These are phyloP conservation scores for Pythium inflatum DNA, from an alignment of 352 stramenopile species.

Conservation along the genomic window DNA sequence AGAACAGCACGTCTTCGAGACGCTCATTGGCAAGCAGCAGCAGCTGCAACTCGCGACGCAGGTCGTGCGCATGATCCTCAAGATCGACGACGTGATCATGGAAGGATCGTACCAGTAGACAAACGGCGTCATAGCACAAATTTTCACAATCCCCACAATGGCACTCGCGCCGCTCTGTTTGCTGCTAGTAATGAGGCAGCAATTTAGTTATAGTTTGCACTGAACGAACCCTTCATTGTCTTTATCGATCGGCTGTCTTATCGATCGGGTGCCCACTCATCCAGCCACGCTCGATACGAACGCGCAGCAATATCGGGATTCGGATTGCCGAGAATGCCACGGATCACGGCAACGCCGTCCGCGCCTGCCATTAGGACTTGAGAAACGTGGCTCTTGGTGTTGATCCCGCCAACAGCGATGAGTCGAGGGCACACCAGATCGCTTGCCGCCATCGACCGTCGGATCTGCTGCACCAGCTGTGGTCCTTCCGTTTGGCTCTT, in stretches of 20 bases:
- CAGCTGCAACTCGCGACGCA: constrained; percentile 99
- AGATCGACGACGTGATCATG: constrained; percentile 99
- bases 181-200: constrained; percentile 14
- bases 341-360: constrained; percentile 50
- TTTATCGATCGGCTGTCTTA: neutral
- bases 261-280: constrained; percentile 15
- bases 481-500: constrained; percentile 47
- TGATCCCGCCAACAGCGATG: constrained; percentile 53
- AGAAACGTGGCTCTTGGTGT: constrained; percentile 29
- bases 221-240: neutral
- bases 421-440: constrained; percentile 20
- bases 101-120: constrained; percentile 88
- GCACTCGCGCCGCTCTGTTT: constrained; percentile 15
- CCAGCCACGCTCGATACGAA: constrained; percentile 29
- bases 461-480: constrained; percentile 36
- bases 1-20: constrained; percentile 99
- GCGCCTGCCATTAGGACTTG: constrained; percentile 41
- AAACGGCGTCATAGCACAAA: neutral
- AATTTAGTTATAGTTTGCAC: constrained; percentile 42
- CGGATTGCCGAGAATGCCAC: constrained; percentile 37
- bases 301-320: constrained; percentile 29
- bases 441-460: neutral
- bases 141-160: constrained; percentile 5
- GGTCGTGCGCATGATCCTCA: constrained; percentile 99
- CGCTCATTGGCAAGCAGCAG: constrained; percentile 99